Conservation (phyloP, 352 stramenopile species). For the Phytophthora rubi region DNA sequence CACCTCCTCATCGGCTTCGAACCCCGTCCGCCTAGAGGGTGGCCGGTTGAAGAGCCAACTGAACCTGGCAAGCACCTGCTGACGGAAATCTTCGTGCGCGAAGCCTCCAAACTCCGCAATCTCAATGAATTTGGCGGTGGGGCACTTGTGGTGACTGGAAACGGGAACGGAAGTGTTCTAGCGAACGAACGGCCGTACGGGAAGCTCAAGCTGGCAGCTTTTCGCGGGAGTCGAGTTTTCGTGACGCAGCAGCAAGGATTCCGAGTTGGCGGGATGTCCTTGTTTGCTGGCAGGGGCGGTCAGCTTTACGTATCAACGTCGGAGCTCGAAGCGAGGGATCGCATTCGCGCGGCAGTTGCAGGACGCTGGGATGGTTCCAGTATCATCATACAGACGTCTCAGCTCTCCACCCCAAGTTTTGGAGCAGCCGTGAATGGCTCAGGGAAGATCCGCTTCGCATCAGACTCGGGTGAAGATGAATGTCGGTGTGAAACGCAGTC, state of each 20-base stretch:
- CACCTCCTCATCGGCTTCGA: conserved; percentile 29
- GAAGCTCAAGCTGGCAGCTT: conserved; percentile 28
- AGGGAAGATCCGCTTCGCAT: conserved; percentile 17
- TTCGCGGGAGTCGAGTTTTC: conserved; percentile 24
- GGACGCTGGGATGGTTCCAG: conserved; percentile 23
- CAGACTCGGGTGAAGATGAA: conserved; percentile 13
- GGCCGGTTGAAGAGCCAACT: conserved; percentile 16
- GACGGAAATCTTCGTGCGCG: conserved; percentile 38
- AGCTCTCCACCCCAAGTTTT: conserved; percentile 26
- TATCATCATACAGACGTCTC: conserved; percentile 25
- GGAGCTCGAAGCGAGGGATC: conserved; percentile 19
- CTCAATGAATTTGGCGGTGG: conserved; percentile 20
- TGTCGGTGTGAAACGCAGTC: conserved; percentile 24
- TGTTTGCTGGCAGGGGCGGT: conserved; percentile 12
- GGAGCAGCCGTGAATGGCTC: conserved; percentile 14
- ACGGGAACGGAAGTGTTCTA: conserved; percentile 14
- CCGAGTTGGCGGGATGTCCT: conserved; percentile 9
- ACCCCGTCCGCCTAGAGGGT: conserved; percentile 22
- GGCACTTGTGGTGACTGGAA: conserved; percentile 26
- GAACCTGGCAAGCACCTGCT: conserved; percentile 25
- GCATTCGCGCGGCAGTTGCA: conserved; percentile 18
- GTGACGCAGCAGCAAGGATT: conserved; percentile 19
- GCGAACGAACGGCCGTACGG: conserved; percentile 22
- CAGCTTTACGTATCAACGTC: conserved; percentile 21
- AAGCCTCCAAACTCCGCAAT: conserved; percentile 26